Base-by-base conservation (phyloP, 176 grass and related monocot genomes). In the Raddia guianensis region DNA sequence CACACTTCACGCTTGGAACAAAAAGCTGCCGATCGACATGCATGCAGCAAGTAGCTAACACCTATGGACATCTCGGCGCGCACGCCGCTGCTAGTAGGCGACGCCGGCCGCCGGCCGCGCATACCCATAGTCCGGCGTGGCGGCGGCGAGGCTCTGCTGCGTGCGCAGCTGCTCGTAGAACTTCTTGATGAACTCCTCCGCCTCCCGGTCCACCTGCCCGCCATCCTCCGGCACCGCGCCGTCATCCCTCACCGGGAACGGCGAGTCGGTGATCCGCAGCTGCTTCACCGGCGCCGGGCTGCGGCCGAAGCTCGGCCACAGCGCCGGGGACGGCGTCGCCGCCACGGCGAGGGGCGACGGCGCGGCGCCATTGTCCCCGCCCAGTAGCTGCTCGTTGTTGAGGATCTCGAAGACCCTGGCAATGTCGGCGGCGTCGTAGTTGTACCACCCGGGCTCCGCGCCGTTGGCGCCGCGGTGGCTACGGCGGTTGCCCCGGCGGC, bases 251-350 rank as follows among this genome's bases (percentile, higher is more conserved):
- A 90, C 0, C 5, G 82, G 86, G 83, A 91, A 95, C 49, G 96
- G 96, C 43, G 96, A 99, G 84, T 95, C 92, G 9, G 96, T 99
- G 74, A 99, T 90, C 79, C 92, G 80, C 18, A 95, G 90, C 77
- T 98, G 86, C 67, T 63, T 84, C 40, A 79, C 85, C 73, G 70
- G 57, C 62, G 79, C 84, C 3, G 96, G 88, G 65, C 90, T 98
- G 80, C 90, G 88, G 49, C 86, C 80, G 27, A 94, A 88, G 72
- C 72, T 81, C 47, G 67, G 48, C 87, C 83, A 82, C 56, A 74
- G 70, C 64, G 91, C 80, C 0, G 91, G 85, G 0, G 91, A 88
- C 3, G 82, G 79, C 85, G 88, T 76, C 7, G 87, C 69, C 4
- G 84, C 1, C 46, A 80, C 16, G 13, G 82, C 75, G 18, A 75